Evolutionary conservation across 495 filamentous ascomycete genomes (phyloP).

Genomic region (Podospora comata): DNA sequence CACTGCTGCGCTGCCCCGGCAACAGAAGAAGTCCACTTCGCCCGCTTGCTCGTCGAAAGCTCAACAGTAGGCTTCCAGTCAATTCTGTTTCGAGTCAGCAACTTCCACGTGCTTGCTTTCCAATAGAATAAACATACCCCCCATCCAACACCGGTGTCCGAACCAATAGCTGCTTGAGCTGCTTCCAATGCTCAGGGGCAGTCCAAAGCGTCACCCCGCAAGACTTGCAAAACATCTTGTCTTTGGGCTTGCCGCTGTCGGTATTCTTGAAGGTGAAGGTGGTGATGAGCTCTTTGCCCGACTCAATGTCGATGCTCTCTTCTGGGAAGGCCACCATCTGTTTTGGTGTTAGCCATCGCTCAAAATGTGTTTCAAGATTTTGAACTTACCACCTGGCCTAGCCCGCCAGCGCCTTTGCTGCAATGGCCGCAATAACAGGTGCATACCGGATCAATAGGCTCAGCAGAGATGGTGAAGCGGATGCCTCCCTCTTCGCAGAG

Average conservation of each 20-base stretch:
- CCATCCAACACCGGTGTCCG: slow-evolving; percentile 6
- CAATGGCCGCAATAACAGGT: slow-evolving; percentile 11
- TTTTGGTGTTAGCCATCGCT: background rate
- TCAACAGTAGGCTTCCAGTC: slow-evolving; percentile 10
- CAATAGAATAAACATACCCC: slow-evolving; percentile 1
- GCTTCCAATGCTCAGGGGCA: background rate
- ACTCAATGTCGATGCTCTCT: slow-evolving; percentile 1
- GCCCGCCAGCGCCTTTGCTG: slow-evolving; percentile 9
- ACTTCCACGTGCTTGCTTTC: background rate
- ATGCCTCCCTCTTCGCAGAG: slow-evolving; percentile 10
- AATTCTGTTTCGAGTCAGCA: background rate
- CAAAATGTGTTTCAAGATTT: background rate
- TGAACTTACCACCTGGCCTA: slow-evolving; percentile 5
- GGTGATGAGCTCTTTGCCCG: slow-evolving; percentile 10
- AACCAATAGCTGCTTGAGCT: background rate
- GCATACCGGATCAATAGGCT: background rate
- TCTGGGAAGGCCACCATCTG: slow-evolving; percentile 10
- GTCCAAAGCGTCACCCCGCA: slow-evolving; percentile 16
- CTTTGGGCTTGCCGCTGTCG: slow-evolving; percentile 14
- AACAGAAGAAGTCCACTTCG: background rate
- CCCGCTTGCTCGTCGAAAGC: background rate
- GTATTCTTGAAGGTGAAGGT: slow-evolving; percentile 10
- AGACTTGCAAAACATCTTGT: slow-evolving; percentile 19
- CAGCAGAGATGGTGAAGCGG: slow-evolving; percentile 7
- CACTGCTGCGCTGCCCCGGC: background rate